phyloP scores from a whole-genome alignment of 2,329 filamentous ascomycete genomes.

The Monilinia vaccinii-corymbosi region DNA sequence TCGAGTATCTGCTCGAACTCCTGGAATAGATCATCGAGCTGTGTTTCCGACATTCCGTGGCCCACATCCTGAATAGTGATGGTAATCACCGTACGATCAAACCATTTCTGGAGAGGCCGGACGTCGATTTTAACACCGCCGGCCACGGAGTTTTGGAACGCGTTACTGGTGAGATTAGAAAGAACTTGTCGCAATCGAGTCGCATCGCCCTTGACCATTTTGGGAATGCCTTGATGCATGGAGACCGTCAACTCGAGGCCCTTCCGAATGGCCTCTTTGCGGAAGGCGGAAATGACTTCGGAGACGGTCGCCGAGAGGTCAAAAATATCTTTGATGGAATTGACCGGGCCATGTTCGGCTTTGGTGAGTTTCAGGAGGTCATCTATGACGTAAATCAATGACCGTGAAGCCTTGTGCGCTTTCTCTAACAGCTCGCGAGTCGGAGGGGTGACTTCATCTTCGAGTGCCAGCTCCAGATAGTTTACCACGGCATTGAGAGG shows the following conservation, averaged over 20 bases:
- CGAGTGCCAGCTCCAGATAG: conserved; percentile 82
- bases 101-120: conserved; percentile 2
- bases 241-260: conserved; percentile 13
- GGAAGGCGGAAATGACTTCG: conserved; percentile 69
- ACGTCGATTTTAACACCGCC: conserved; percentile 22
- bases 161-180: conserved; percentile 19
- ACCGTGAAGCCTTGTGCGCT: conserved; percentile 87
- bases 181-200: conserved; percentile 18
- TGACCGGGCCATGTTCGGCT: conserved; percentile 68
- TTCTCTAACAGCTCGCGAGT: conserved; percentile 75
- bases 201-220: conserved; percentile 18
- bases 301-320: conserved; percentile 60
- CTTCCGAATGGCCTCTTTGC: conserved; percentile 53
- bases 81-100: conserved; percentile 13
- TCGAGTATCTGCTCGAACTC: conserved; percentile 50
- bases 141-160: conserved; percentile 17
- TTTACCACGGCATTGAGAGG: conserved; percentile 92
- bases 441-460: conserved; percentile 69
- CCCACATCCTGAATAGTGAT: conserved; percentile 19
- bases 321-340: conserved; percentile 75
- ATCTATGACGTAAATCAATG: conserved; percentile 88
- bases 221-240: conserved; percentile 15
- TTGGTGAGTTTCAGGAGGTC: conserved; percentile 84
- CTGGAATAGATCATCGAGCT: conserved; percentile 47
- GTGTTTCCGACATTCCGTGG: conserved; percentile 25